Evolutionary conservation across 1,139 yeast genomes (phyloP).

Genomic region (Magnusiomyces suaveolens): DNA sequence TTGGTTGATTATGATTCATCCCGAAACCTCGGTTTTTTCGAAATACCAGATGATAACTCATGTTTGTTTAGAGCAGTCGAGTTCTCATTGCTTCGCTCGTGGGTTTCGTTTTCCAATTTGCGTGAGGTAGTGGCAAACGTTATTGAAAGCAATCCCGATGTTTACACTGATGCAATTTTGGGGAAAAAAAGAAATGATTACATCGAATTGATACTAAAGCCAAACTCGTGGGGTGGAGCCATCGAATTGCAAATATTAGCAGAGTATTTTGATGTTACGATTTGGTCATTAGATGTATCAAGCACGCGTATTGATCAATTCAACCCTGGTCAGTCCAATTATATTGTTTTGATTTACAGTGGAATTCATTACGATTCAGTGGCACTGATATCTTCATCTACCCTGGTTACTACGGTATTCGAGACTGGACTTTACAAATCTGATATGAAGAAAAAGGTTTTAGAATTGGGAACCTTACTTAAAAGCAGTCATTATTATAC

Average conservation of each 20-base stretch:
- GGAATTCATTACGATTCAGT: conserved; percentile 74
- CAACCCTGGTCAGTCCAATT: conserved; percentile 38
- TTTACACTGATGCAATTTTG: conserved; percentile 50
- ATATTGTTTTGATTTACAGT: conserved; percentile 50
- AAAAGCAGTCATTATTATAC: conserved; percentile 53
- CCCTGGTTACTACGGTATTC: background rate
- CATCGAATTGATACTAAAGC: conserved; percentile 50
- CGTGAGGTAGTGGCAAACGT: conserved; percentile 41
- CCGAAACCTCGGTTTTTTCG: conserved; percentile 41
- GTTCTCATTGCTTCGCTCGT: conserved; percentile 38
- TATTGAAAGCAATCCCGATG: conserved; percentile 38
- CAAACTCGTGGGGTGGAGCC: conserved; percentile 79
- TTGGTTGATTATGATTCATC: no score
- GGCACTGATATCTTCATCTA: conserved; percentile 32
- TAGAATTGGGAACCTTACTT: conserved; percentile 38
- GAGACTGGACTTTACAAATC: conserved; percentile 18
- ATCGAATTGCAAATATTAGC: conserved; percentile 65
- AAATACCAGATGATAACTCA: conserved; percentile 71
- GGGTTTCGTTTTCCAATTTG: conserved; percentile 37
- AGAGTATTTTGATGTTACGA: conserved; percentile 43
- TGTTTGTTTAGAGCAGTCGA: conserved; percentile 60
- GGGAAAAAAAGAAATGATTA: conserved; percentile 47
- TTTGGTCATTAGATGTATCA: conserved; percentile 60
- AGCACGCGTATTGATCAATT: conserved; percentile 53
- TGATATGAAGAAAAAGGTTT: conserved; percentile 30